Evolutionary conservation across 2,329 filamentous ascomycete genomes (phyloP).

Genomic region (Fonsecaea pedrosoi): DNA sequence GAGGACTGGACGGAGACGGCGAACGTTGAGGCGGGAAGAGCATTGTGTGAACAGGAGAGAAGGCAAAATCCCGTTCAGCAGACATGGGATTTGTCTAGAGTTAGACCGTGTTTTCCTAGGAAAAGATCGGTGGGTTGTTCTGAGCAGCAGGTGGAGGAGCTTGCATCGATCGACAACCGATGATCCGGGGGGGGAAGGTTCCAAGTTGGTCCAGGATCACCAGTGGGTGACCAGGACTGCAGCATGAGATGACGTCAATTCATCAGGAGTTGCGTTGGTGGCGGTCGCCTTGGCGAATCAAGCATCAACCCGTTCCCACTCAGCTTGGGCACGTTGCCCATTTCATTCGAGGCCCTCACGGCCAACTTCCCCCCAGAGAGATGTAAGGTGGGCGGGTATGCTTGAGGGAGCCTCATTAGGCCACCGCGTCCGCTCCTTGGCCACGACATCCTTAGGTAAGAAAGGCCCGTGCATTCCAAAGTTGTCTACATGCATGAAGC

Average conservation of each 20-base stretch:
- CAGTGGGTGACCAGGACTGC: too few species aligned
- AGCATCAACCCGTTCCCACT: neutral
- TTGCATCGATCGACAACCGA: slow-evolving; percentile 1
- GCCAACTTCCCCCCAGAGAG: neutral
- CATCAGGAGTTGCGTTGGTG: neutral
- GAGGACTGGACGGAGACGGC: neutral
- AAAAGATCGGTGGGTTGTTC: neutral
- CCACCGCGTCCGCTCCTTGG: too few species aligned
- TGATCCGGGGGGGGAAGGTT: slow-evolving; percentile 5
- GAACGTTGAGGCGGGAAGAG: neutral
- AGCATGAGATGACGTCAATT: neutral
- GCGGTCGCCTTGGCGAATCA: neutral
- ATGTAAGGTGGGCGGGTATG: too few species aligned
- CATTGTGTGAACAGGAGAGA: neutral
- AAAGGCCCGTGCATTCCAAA: too few species aligned
- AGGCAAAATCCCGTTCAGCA: neutral
- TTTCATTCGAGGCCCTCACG: neutral
- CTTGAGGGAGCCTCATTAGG: too few species aligned
- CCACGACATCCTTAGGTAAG: too few species aligned
- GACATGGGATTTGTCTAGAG: slow-evolving; percentile 1
- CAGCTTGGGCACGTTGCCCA: neutral
- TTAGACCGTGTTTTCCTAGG: slow-evolving; percentile 6
- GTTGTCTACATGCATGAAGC: neutral
- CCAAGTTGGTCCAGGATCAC: neutral
- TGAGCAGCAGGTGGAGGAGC: neutral